Evolutionary conservation across 495 filamentous ascomycete species (phyloP), one percentile per base, ranked within the genome.

Genomic region (Podospora anserina): DNA sequence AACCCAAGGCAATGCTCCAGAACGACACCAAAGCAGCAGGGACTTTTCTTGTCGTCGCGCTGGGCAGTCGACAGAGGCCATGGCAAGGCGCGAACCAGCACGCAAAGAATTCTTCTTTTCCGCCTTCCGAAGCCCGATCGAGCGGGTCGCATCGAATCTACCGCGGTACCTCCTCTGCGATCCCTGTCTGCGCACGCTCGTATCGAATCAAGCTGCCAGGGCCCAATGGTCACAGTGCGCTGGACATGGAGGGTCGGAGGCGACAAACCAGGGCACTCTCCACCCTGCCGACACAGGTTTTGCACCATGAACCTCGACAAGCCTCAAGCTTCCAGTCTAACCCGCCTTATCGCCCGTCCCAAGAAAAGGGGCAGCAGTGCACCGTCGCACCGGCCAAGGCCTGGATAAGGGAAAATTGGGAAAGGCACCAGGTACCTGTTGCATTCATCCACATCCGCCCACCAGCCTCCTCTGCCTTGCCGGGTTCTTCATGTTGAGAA

Each of bases 221-320:
- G 30, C 26, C 19, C 5, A 27, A n/a, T 30, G 39, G 39, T 49
- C 39, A 49, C 39, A 49, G 39, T 49, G 39, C 39, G 39, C 7
- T 49, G 39, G 9, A 63, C 32, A 23, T 34, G 61, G 61, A 63
- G 60, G 32, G 28, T 9, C 18, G 26, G 32, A 19, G 61, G 30
- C 59, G 59, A 63, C 18, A 63, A 23, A 23, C 1, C 23, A 23
- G 23, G 23, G 23, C 1, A 1, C 26, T 39, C 61, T 63, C 61
- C 61, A 63, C 61, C 30, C 0, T 49, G n/a, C 32, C 28, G 32
- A 63, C 61, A n/a, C 61, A 63, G 34, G 61, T 63, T 63, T 63
- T 63, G 61, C 61, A 63, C 32, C 16, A 49, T 49, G 9, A 5
- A 49, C 39, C 6, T 16, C 39, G 9, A 49, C 39, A 49, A 49